Evolutionary conservation across 768 basidiomycete species (phyloP).

Genomic region (Rhodotorula kratochvilovae): DNA sequence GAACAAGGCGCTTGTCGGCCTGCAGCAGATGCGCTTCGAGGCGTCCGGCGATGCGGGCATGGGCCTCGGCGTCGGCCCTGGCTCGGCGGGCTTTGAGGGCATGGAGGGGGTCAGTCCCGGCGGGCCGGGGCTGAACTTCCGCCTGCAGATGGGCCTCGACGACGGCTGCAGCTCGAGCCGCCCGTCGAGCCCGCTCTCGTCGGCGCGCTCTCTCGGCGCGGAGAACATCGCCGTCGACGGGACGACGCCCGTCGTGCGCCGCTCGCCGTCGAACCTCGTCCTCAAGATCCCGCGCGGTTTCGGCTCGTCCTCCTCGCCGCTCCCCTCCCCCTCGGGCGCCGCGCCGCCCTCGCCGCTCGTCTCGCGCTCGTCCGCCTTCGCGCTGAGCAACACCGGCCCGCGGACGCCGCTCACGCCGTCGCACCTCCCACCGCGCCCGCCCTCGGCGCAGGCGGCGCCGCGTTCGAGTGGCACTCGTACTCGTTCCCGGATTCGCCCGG

Average conservation of each 20-base stretch:
- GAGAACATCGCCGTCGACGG: constrained; percentile 3
- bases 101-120: constrained; percentile 10
- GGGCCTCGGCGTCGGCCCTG: constrained; percentile 37
- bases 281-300: background rate
- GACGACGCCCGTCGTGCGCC: background rate
- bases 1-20: constrained; percentile 27
- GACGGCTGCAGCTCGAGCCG: background rate
- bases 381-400: constrained; percentile 16
- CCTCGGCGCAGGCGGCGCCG: constrained; percentile 1
- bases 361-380: constrained; percentile 31
- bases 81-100: constrained; percentile 16
- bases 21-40: constrained; percentile 39
- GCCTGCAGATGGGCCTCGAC: constrained; percentile 6
- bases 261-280: background rate
- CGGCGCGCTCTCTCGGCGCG: background rate
- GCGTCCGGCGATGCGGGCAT: constrained; percentile 18
- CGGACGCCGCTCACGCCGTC: constrained; percentile 39
- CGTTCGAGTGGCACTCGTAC: constrained; percentile 24
- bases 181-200: background rate
- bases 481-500: constrained; percentile 28
- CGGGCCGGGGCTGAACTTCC: constrained; percentile 11
- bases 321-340: background rate
- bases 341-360: constrained; percentile 16
- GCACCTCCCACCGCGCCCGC: constrained; percentile 32
- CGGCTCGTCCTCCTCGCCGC: constrained; percentile 2